phyloP scores from a whole-genome alignment of 169 alveolate genomes.

The Blepharisma undulans region DNA sequence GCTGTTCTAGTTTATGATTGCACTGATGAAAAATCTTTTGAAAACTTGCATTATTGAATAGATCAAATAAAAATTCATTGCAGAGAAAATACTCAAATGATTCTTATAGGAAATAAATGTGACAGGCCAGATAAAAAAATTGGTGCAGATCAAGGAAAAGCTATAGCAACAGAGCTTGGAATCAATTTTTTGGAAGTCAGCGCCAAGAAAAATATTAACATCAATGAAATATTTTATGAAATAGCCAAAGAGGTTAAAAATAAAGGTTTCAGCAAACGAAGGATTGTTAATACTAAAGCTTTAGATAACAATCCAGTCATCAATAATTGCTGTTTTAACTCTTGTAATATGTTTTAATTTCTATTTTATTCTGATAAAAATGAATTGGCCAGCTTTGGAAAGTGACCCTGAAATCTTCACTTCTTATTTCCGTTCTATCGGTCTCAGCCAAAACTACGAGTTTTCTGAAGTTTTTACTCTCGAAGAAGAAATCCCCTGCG shows the following conservation, averaged over 20 bases:
- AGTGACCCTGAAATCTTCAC: slow-evolving; percentile 73
- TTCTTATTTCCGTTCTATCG: slow-evolving; percentile 63
- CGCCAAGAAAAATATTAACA: background rate
- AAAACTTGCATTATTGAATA: slow-evolving; percentile 11
- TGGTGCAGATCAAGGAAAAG: background rate
- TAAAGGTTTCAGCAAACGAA: background rate
- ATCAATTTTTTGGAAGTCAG: background rate
- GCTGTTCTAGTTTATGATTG: slow-evolving; percentile 87
- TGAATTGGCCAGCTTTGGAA: slow-evolving; percentile 76
- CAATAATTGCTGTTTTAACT: background rate
- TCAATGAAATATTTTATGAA: background rate
- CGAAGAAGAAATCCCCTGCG: slow-evolving; percentile 54
- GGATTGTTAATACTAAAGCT: background rate
- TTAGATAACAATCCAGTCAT: background rate
- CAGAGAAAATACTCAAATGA: background rate
- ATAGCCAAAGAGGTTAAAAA: background rate
- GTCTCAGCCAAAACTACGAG: slow-evolving; percentile 25
- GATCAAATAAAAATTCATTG: background rate
- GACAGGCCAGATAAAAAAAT: background rate
- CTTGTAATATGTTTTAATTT: background rate
- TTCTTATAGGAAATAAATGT: background rate
- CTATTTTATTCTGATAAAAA: slow-evolving; percentile 7
- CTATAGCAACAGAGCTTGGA: background rate
- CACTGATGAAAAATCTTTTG: slow-evolving; percentile 78
- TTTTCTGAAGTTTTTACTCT: slow-evolving; percentile 65